A percentile compares a stretch with the other conserved stretches of the same genome.
These are phyloP conservation scores for Gossypium schwendimanii DNA, from an alignment of 441 rosid species.

Conservation along the genomic window DNA sequence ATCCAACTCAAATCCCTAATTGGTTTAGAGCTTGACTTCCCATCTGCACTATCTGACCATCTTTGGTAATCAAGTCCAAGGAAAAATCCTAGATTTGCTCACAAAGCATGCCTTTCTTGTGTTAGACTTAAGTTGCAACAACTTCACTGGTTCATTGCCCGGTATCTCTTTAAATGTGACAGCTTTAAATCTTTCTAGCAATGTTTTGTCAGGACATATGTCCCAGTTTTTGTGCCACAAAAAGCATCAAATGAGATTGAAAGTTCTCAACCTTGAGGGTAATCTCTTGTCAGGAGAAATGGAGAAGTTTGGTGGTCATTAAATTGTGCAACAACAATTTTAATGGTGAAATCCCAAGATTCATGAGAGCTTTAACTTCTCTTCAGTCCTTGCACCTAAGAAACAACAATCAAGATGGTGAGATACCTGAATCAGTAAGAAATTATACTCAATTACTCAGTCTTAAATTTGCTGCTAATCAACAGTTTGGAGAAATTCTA, in stretches of 20 bases:
- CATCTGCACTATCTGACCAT: background rate
- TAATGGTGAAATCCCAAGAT: constrained; percentile 9
- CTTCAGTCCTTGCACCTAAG: constrained; percentile 1
- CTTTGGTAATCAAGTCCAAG: too few relatives aligned
- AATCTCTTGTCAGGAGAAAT: background rate
- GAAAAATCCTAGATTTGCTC: background rate
- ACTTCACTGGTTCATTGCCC: background rate
- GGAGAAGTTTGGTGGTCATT: background rate
- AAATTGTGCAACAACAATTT: constrained; percentile 4
- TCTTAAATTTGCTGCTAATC: background rate
- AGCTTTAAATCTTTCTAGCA: constrained; percentile 8
- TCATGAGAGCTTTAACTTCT: background rate
- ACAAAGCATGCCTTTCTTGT: background rate
- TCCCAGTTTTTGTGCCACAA: background rate
- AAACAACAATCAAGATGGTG: background rate
- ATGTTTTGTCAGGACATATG: background rate
- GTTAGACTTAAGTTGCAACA: background rate
- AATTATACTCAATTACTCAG: background rate
- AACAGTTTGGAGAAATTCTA: background rate
- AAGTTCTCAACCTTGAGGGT: background rate
- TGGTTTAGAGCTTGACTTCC: background rate
- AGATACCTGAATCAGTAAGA: background rate
- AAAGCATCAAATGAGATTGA: background rate
- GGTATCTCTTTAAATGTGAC: background rate
- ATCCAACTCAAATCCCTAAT: background rate